Conservation (phyloP, 805 yeast species). For the Cyberlindnera sargentensis region DNA sequence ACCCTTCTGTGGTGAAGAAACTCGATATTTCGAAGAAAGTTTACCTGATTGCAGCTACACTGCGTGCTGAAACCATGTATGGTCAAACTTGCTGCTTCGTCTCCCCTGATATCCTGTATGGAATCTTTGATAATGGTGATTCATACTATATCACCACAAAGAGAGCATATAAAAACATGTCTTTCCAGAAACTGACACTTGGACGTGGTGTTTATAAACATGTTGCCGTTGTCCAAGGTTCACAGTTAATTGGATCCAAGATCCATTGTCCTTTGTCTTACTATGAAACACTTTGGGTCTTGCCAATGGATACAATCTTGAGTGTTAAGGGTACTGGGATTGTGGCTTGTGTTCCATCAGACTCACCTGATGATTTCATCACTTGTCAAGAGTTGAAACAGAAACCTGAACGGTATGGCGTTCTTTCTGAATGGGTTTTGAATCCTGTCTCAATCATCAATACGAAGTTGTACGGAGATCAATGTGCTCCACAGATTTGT, state of each 20-base stretch:
- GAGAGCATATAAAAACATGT: conserved; percentile 97
- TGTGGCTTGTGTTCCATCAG: conserved; percentile 98
- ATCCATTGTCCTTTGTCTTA: conserved; percentile 79
- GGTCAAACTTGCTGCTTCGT: conserved; percentile 98
- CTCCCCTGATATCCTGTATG: conserved; percentile 88
- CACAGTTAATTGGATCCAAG: conserved; percentile 74
- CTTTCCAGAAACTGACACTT: conserved; percentile 89
- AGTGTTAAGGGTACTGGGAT: conserved; percentile 98
- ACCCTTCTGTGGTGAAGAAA: conserved; percentile 33
- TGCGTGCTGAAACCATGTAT: conserved; percentile 98
- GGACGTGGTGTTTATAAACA: conserved; percentile 71
- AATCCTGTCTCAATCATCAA: conserved; percentile 68
- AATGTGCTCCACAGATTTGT: conserved; percentile 77
- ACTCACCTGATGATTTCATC: conserved; percentile 94
- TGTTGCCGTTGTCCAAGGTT: conserved; percentile 56
- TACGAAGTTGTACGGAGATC: conserved; percentile 83
- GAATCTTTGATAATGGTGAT: conserved; percentile 79
- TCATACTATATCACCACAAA: conserved; percentile 80
- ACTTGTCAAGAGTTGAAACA: conserved; percentile 77
- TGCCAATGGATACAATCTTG: conserved; percentile 97
- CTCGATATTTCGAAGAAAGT: conserved; percentile 53
- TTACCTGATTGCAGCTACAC: conserved; percentile 89
- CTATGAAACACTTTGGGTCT: conserved; percentile 62
- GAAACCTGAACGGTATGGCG: conserved; percentile 86
- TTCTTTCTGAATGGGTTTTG: conserved; percentile 80